phyloP scores from a whole-genome alignment of 192 early-diverging fungal genomes.

The Backusella circina region DNA sequence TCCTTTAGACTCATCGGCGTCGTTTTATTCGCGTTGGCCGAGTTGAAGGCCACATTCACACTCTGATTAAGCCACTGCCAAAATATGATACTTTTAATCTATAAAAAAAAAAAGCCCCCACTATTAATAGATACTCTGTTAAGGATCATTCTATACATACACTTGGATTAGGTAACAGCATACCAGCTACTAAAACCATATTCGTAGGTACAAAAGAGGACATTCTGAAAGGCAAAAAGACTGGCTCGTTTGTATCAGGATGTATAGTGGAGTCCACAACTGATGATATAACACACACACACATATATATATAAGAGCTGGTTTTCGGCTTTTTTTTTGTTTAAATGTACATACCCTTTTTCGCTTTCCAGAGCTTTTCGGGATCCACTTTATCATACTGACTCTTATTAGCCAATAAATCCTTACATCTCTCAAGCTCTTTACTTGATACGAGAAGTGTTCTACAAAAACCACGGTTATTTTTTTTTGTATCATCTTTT shows the following conservation, averaged over 20 bases:
- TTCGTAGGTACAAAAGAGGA: constrained; percentile 83
- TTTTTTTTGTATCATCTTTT: not conserved
- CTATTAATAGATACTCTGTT: too few species aligned
- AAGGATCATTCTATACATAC: too few species aligned
- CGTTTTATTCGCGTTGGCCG: constrained; percentile 80
- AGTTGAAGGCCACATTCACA: constrained; percentile 85
- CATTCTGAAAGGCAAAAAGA: constrained; percentile 82
- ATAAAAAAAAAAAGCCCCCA: not conserved
- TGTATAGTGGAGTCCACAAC: constrained; percentile 77
- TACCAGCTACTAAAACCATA: constrained; percentile 75
- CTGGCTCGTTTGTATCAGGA: constrained; percentile 75
- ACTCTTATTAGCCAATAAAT: constrained; percentile 52
- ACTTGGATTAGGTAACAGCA: constrained; percentile 79
- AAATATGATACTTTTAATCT: constrained; percentile 59
- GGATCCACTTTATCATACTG: constrained; percentile 35
- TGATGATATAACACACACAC: too few species aligned
- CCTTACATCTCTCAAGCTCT: constrained; percentile 58
- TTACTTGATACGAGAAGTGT: constrained; percentile 61
- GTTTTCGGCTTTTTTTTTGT: not conserved
- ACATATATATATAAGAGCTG: too few species aligned
- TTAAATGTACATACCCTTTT: constrained; percentile 49
- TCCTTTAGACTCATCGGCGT: constrained; percentile 69
- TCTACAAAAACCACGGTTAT: constrained; percentile 16
- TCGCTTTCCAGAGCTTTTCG: constrained; percentile 67
- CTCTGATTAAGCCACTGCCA: constrained; percentile 84